These are phyloP conservation scores for Euphorbia tirucalli DNA, from an alignment of 345 rosid genomes.

Conservation along the genomic window DNA sequence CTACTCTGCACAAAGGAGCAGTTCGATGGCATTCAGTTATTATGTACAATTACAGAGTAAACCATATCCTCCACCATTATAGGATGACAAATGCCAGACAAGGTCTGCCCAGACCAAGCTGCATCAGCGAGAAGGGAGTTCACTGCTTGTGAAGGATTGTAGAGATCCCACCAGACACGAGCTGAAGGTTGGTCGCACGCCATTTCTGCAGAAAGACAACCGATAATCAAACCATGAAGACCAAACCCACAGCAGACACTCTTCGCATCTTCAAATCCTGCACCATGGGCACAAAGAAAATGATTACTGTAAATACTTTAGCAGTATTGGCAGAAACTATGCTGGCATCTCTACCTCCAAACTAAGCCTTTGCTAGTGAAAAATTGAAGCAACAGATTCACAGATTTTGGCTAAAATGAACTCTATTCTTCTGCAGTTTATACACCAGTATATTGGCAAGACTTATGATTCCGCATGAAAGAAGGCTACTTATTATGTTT, in stretches of 20 bases:
- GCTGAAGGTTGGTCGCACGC: slow-evolving; percentile 45
- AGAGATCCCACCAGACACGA: slow-evolving; percentile 72
- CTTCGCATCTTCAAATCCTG: slow-evolving; percentile 46
- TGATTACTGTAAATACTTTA: background rate
- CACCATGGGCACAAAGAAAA: slow-evolving; percentile 2
- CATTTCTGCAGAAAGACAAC: slow-evolving; percentile 53
- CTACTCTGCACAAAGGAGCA: background rate
- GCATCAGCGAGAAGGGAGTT: slow-evolving; percentile 54
- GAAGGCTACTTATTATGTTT: too few relatives aligned
- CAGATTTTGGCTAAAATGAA: too few relatives aligned
- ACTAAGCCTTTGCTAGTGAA: too few relatives aligned
- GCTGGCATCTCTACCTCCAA: too few relatives aligned
- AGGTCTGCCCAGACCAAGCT: slow-evolving; percentile 48
- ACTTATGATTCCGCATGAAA: too few relatives aligned
- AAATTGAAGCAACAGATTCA: too few relatives aligned
- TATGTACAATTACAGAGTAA: slow-evolving; percentile 4
- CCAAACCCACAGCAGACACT: slow-evolving; percentile 63
- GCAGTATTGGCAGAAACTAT: too few relatives aligned
- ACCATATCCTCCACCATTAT: slow-evolving; percentile 35
- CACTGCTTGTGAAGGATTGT: slow-evolving; percentile 51
- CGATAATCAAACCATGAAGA: slow-evolving; percentile 36
- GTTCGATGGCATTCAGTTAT: slow-evolving; percentile 10
- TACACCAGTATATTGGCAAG: too few relatives aligned
- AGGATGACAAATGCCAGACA: slow-evolving; percentile 48
- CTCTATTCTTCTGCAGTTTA: too few relatives aligned